Evolutionary conservation across 1,284 basidiomycete species (phyloP).

Genomic region (Malassezia arunalokei): DNA sequence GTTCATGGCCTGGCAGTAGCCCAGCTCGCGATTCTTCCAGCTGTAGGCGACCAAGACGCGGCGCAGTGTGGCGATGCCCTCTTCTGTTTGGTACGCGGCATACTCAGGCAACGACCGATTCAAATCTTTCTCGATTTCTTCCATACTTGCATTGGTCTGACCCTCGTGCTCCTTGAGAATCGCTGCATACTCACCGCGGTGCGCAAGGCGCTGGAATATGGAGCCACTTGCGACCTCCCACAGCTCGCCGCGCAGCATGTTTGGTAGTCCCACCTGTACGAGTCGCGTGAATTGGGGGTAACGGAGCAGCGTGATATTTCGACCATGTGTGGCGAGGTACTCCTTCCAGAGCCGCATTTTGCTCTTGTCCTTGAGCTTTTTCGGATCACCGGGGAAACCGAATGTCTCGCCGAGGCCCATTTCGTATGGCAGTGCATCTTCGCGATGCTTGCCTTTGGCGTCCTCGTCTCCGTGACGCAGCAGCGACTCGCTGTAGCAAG

Average conservation of each 20-base stretch:
- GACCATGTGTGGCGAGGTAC: constrained; percentile 64
- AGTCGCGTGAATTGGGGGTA: constrained; percentile 94
- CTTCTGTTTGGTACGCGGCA: constrained; percentile 34
- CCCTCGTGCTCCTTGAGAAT: constrained; percentile 70
- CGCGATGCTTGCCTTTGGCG: constrained; percentile 5
- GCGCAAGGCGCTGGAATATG: constrained; percentile 69
- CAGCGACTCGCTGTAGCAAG: constrained; percentile 88
- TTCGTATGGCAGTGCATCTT: constrained; percentile 8
- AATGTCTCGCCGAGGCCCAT: constrained; percentile 41
- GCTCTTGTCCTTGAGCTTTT: constrained; percentile 64
- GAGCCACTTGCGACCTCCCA: constrained; percentile 97
- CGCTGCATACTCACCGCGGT: constrained; percentile 72
- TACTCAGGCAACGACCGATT: constrained; percentile 55
- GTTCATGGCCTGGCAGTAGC: constrained; percentile 50
- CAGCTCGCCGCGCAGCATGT: constrained; percentile 85
- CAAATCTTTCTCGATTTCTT: constrained; percentile 98
- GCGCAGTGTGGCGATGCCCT: constrained; percentile 55
- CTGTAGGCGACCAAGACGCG: constrained; percentile 92
- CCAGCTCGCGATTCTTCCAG: constrained; percentile 79
- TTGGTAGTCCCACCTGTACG: constrained; percentile 91
- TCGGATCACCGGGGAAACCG: constrained; percentile 46
- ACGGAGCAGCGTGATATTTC: constrained; percentile 77
- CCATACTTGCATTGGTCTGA: constrained; percentile 72
- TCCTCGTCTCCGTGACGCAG: constrained; percentile 45
- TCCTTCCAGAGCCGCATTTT: constrained; percentile 94